phyloP scores from a whole-genome alignment of 2,329 filamentous ascomycete species.

The Penicillium sp. region DNA sequence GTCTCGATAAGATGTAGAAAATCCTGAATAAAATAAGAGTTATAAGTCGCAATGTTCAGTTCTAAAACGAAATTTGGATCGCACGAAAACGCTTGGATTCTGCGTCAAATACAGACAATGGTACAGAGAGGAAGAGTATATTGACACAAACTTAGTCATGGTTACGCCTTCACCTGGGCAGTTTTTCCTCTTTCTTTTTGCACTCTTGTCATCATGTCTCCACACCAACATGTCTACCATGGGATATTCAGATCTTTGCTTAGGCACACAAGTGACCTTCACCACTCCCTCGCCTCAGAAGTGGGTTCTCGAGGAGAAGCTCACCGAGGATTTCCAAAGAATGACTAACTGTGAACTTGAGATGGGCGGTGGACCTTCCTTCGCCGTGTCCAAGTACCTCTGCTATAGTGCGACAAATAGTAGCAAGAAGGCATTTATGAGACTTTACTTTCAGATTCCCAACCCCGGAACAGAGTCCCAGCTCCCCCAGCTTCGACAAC shows the following conservation, averaged over 20 bases:
- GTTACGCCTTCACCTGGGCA: too few species aligned
- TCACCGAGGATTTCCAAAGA: not conserved
- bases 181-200: not conserved
- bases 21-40: not conserved
- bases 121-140: too few species aligned
- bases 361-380: not conserved
- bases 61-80: too few species aligned
- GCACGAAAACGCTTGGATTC: too few species aligned
- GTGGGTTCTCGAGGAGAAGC: constrained; percentile 1
- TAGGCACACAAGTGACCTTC: not conserved
- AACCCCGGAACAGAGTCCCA: not conserved
- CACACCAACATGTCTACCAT: not conserved
- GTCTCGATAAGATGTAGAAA: not conserved
- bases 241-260: not conserved
- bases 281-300: not conserved
- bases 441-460: not conserved
- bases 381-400: not conserved
- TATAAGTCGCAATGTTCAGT: not conserved
- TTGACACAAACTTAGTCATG: too few species aligned
- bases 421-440: not conserved
- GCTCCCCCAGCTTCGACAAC: not conserved
- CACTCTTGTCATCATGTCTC: not conserved
- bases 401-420: not conserved
- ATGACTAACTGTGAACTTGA: not conserved
- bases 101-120: too few species aligned